Conservation (phyloP, 345 rosid genomes). For the Camelina hispida region DNA sequence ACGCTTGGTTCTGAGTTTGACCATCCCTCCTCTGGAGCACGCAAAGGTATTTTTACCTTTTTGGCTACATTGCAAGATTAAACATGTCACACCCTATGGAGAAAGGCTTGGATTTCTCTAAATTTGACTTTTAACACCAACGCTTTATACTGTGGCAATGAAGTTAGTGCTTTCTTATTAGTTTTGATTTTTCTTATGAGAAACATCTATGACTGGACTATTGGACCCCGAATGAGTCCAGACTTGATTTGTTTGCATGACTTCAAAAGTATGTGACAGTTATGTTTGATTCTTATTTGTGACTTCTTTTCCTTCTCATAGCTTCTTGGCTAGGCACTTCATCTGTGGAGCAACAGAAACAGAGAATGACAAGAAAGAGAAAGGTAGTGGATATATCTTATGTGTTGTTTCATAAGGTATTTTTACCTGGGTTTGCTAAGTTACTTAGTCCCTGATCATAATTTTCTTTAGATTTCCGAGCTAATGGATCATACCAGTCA, state of each 20-base stretch:
- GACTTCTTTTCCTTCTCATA: constrained; percentile 41
- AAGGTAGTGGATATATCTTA: constrained; percentile 57
- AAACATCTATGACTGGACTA: background rate
- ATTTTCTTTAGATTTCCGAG: constrained; percentile 34
- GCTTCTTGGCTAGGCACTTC: constrained; percentile 49
- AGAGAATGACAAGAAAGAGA: constrained; percentile 57
- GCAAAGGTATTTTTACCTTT: constrained; percentile 23
- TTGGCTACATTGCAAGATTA: background rate
- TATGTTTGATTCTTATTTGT: constrained; percentile 21
- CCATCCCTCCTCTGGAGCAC: constrained; percentile 53
- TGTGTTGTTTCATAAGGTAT: background rate
- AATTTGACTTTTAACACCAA: background rate
- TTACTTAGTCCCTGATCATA: constrained; percentile 22
- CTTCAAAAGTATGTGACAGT: background rate
- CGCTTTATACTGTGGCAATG: constrained; percentile 7
- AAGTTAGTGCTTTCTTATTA: constrained; percentile 1
- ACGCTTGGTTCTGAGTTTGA: constrained; percentile 77
- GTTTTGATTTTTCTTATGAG: background rate
- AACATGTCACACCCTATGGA: constrained; percentile 2
- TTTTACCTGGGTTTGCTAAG: constrained; percentile 7
- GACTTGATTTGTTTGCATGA: constrained; percentile 12
- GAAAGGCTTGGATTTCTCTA: constrained; percentile 5
- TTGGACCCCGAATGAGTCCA: background rate
- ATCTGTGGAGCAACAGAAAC: constrained; percentile 48
- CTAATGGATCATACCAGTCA: constrained; percentile 37